Base-by-base conservation (phyloP, 768 basidiomycete species). In the Tulasnella sp. region DNA sequence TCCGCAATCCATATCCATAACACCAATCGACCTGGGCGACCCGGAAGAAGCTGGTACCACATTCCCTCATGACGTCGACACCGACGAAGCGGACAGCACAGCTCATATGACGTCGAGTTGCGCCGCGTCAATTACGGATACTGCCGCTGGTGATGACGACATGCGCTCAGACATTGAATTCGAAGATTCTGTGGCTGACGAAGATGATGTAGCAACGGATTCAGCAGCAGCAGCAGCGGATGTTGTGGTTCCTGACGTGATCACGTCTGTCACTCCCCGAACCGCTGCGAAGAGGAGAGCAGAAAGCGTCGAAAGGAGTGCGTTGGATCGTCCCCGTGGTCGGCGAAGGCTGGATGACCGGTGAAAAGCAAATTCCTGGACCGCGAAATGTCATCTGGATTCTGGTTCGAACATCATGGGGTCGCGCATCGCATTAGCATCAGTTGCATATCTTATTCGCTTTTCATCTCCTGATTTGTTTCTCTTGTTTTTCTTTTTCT, bases 71-170 rank as follows among this genome's bases (percentile, higher is more conserved):
- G 26, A 44, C 27, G 34, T 43, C 23, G 55, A 56, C 55, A 24
- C 55, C 26, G 38, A 56, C 44, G 55, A 56, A 56, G 55, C 55
- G 29, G 55, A 56, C 21, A 56, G 55, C 55, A 56, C 55, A 29
- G 55, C 55, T 42, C 55, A 43, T 56, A n/a, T 43, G 26, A 38
- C 15, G 15, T 27, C 55, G 34, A 42, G 38, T 23, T 56, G 55
- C 30, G 34, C 55, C 21, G 55, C 55, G 21, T 56, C 55, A 29
- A 56, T 43, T 23, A 32, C 55, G 23, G 55, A 56, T 27, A 38
- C 34, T 38, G 34, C 34, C 5, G 34, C 34, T 7, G 34, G 34
- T 38, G 41, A 43, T 32, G 55, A 44, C 41, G 55, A 26, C 24
- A 56, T 56, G 44, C 27, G 55, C 5, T 48, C 45, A 48, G 45